phyloP scores from a whole-genome alignment of 331 rosid species.

The Telfairia occidentalis region DNA sequence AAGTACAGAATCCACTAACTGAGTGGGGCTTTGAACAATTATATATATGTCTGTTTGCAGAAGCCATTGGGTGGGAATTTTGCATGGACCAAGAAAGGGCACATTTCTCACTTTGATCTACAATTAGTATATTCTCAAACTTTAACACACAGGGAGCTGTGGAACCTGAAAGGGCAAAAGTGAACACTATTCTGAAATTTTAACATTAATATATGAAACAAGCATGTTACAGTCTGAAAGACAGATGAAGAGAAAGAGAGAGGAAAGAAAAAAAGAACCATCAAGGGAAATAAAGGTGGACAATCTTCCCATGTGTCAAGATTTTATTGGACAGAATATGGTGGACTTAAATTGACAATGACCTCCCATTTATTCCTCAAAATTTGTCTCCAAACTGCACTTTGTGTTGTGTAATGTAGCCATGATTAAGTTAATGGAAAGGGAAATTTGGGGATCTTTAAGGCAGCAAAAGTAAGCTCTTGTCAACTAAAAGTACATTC shows the following conservation, averaged over 20 bases:
- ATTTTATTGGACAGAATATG: neutral
- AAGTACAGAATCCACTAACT: neutral
- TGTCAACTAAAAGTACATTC: neutral
- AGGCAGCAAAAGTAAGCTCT: neutral
- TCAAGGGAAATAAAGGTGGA: neutral
- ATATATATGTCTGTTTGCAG: neutral
- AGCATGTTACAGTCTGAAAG: neutral
- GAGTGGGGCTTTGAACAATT: neutral
- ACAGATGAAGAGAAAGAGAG: neutral
- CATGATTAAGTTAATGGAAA: slow-evolving; percentile 7
- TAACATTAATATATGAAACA: neutral
- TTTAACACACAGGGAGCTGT: neutral
- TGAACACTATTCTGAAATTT: neutral
- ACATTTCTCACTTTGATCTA: neutral
- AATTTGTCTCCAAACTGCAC: neutral
- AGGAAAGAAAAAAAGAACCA: neutral
- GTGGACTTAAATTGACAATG: neutral
- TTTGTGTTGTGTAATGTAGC: neutral
- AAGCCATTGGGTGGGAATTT: neutral
- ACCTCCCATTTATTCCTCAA: neutral
- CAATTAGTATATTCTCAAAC: neutral
- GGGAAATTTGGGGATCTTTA: neutral
- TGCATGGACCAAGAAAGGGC: neutral
- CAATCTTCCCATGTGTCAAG: neutral
- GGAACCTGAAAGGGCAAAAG: neutral